Evolutionary conservation across 2,329 filamentous ascomycete species (phyloP).

Genomic region (Colletotrichum sp.): DNA sequence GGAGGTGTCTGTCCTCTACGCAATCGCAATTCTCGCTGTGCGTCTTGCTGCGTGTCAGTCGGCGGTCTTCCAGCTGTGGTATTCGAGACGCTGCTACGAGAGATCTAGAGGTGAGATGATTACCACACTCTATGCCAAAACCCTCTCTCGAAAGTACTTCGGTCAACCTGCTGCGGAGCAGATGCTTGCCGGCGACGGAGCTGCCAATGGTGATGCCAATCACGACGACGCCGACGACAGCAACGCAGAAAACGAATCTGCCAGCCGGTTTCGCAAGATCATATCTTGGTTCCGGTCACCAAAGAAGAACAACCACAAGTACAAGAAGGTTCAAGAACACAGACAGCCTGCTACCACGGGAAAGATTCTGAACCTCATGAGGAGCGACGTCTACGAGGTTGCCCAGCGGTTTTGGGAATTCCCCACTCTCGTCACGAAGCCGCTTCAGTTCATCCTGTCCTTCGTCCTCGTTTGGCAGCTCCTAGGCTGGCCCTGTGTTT

Average conservation of each 20-base stretch:
- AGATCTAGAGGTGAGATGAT: conserved; percentile 85
- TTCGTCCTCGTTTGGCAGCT: conserved; percentile 77
- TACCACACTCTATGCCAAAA: conserved; percentile 84
- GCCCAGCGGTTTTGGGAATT: conserved; percentile 91
- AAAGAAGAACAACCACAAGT: background rate
- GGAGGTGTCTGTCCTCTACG: conserved; percentile 68
- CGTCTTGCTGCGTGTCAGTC: conserved; percentile 69
- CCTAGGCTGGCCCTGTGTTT: conserved; percentile 79
- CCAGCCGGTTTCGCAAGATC: background rate
- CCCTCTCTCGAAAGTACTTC: conserved; percentile 66
- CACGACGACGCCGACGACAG: background rate
- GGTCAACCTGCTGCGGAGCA: conserved; percentile 34
- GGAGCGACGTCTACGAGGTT: conserved; percentile 82
- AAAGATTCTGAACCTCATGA: conserved; percentile 88
- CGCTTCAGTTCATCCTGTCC: conserved; percentile 77
- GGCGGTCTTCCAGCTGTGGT: conserved; percentile 78
- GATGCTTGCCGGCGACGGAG: conserved; percentile 26
- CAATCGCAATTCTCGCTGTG: conserved; percentile 63
- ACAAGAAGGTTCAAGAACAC: conserved; percentile 27
- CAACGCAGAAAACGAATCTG: conserved; percentile 1
- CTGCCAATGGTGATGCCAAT: conserved; percentile 23
- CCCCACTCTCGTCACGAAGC: conserved; percentile 75
- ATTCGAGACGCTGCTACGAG: conserved; percentile 83
- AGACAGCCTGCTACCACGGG: conserved; percentile 79
- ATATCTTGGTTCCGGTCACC: conserved; percentile 9